Base-by-base conservation (phyloP, 1,284 basidiomycete genomes). In the Leccinum insigne region DNA sequence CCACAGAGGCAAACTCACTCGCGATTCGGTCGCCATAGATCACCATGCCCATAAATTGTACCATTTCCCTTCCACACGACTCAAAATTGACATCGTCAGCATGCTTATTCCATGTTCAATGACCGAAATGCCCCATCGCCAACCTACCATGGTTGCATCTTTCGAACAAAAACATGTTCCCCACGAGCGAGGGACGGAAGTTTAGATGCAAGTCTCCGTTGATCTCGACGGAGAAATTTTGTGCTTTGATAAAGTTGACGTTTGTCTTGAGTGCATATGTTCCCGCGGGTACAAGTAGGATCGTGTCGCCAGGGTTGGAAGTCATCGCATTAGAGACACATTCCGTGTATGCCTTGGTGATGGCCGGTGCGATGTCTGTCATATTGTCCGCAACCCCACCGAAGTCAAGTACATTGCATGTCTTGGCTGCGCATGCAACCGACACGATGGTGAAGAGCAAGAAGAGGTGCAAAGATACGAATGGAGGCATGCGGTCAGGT, bases 21-120 rank as follows among this genome's bases (percentile, higher is more conserved):
- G 7, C 11, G 2, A 0, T 58, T 32, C 54, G 64, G 64, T 57
- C 68, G 21, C 58, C 63, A 66, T 26, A 64, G 62, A 32, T 60
- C 40, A 13, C 63, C 61, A 2, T 73, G 59, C 26, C 64, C 71
- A 26, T 70, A 5, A 35, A 71, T 62, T 14, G 63, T 59, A 29
- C 65, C 64, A 0, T 4, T 61, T n/a, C 61, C 64, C 18, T 21
- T 64, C 67, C 67, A 71, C 29, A 70, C 57, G 16, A 61, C 61
- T 63, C 26, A 47, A 5, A 21, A 52, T 69, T 0, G 38, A 32
- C 11, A n/a, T 42, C 21, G 26, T 54, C 56, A 66, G 42, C 40
- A 26, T 6, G 16, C 32, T 38, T 23, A 11, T 26, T 10, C 11
- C 35, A 35, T 3, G 56, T 44, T 5, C 47, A n/a, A 6, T n/a